Evolutionary conservation across 2,329 filamentous ascomycete genomes (phyloP).

Genomic region (Penicillium thymicola): DNA sequence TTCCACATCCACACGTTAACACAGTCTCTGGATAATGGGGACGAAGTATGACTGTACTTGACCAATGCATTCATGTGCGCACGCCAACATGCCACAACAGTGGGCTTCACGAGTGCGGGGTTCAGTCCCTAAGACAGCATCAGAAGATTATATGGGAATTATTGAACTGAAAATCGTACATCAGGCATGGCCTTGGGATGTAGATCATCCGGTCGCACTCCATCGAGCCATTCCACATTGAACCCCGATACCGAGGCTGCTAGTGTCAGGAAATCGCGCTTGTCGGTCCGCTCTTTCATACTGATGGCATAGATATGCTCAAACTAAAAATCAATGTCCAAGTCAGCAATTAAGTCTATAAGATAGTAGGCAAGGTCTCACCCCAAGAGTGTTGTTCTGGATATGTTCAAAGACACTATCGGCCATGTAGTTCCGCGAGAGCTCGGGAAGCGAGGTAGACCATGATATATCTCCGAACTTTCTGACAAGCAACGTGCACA

Average conservation of each 20-base stretch:
- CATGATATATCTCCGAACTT: background rate
- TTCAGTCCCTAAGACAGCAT: slow-evolving; percentile 12
- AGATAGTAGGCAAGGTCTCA: slow-evolving; percentile 6
- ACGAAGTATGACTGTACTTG: slow-evolving; percentile 21
- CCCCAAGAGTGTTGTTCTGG: slow-evolving; percentile 29
- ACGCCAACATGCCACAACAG: slow-evolving; percentile 44
- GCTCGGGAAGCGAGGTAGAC: background rate
- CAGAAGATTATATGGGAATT: background rate
- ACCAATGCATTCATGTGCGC: slow-evolving; percentile 40
- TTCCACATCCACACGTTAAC: background rate
- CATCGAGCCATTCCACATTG: slow-evolving; percentile 46
- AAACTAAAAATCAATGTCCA: slow-evolving; percentile 28
- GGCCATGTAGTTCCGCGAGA: background rate
- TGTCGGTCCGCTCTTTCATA: slow-evolving; percentile 49
- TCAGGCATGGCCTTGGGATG: slow-evolving; percentile 44
- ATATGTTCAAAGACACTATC: slow-evolving; percentile 17
- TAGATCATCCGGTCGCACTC: slow-evolving; percentile 41
- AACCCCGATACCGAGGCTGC: slow-evolving; percentile 44
- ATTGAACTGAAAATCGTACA: slow-evolving; percentile 10
- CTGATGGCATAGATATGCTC: slow-evolving; percentile 48
- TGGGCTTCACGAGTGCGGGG: slow-evolving; percentile 15
- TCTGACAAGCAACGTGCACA: background rate
- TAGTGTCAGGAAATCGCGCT: slow-evolving; percentile 49
- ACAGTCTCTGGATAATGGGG: background rate
- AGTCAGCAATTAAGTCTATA: background rate